phyloP scores from a whole-genome alignment of 352 stramenopile genomes.

The Globisporangium barbulae region DNA sequence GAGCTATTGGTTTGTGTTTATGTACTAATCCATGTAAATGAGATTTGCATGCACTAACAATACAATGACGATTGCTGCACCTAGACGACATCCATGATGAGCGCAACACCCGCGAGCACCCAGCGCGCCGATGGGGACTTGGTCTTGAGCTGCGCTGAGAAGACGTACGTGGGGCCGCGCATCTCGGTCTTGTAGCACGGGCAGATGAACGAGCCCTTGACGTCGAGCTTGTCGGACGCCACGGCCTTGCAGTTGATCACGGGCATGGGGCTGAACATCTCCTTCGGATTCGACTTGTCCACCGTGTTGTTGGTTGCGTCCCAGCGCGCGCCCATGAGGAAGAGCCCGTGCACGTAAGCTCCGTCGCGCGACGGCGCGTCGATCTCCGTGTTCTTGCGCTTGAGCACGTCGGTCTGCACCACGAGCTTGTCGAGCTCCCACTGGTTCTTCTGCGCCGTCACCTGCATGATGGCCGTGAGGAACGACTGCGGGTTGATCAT shows the following conservation, averaged over 20 bases:
- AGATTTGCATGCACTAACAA: not conserved
- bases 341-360: conserved; percentile 94
- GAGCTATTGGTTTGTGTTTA: not conserved
- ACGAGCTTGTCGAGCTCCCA: conserved; percentile 97
- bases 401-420: conserved; percentile 96
- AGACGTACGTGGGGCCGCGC: conserved; percentile 96
- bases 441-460: conserved; percentile 96
- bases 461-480: conserved; percentile 96
- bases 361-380: conserved; percentile 89
- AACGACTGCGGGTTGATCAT: conserved; percentile 97
- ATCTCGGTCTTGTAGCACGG: conserved; percentile 97
- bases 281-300: conserved; percentile 94
- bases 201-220: conserved; percentile 94
- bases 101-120: conserved; percentile 93
- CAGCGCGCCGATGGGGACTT: conserved; percentile 93
- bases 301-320: conserved; percentile 90
- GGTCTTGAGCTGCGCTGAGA: conserved; percentile 97
- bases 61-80: not conserved
- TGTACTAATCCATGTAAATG: not conserved
- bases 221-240: conserved; percentile 92
- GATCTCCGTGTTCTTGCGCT: conserved; percentile 91
- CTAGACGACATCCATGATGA: conserved; percentile 94
- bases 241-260: conserved; percentile 98
- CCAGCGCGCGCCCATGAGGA: conserved; percentile 96
- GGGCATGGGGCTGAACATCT: conserved; percentile 98